Conservation (phyloP, 805 yeast species). For the Lipomyces mesembrius region DNA sequence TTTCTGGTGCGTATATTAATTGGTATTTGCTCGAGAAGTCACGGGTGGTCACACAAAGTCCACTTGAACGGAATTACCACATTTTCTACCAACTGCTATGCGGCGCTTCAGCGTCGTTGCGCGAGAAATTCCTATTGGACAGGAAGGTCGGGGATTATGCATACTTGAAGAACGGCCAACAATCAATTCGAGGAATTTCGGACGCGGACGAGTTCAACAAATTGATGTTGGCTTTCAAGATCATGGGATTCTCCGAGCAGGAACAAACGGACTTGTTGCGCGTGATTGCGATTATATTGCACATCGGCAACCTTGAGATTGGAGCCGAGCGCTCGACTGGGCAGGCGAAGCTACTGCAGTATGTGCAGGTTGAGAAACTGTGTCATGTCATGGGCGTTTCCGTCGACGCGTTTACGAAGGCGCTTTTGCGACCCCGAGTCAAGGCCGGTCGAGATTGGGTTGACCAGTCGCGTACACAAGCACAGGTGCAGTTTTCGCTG, state of each 20-base stretch:
- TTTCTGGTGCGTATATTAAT: slow-evolving; percentile 89
- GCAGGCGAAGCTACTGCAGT: slow-evolving; percentile 70
- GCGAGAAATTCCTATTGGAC: slow-evolving; percentile 47
- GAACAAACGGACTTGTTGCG: slow-evolving; percentile 66
- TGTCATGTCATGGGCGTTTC: slow-evolving; percentile 69
- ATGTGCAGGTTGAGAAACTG: slow-evolving; percentile 56
- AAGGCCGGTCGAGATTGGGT: slow-evolving; percentile 90
- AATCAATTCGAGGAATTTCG: slow-evolving; percentile 70
- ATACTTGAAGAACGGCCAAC: slow-evolving; percentile 62
- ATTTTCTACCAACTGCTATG: slow-evolving; percentile 83
- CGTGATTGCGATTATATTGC: slow-evolving; percentile 75
- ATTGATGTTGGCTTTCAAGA: slow-evolving; percentile 68
- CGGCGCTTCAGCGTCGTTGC: slow-evolving; percentile 59
- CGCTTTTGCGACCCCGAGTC: slow-evolving; percentile 77
- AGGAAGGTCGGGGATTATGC: slow-evolving; percentile 54
- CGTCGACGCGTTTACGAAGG: slow-evolving; percentile 57
- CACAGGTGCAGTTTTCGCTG: slow-evolving; percentile 77
- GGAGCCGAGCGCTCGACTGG: slow-evolving; percentile 58
- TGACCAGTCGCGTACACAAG: slow-evolving; percentile 73
- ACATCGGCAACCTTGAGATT: slow-evolving; percentile 83
- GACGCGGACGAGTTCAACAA: slow-evolving; percentile 70
- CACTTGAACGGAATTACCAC: slow-evolving; percentile 87
- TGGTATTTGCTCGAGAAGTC: slow-evolving; percentile 95
- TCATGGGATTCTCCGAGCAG: slow-evolving; percentile 66
- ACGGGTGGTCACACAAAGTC: slow-evolving; percentile 78